Evolutionary conservation across 2,329 filamentous ascomycete species (phyloP), one percentile per base, ranked within the genome.

Genomic region (Nemania serpens): DNA sequence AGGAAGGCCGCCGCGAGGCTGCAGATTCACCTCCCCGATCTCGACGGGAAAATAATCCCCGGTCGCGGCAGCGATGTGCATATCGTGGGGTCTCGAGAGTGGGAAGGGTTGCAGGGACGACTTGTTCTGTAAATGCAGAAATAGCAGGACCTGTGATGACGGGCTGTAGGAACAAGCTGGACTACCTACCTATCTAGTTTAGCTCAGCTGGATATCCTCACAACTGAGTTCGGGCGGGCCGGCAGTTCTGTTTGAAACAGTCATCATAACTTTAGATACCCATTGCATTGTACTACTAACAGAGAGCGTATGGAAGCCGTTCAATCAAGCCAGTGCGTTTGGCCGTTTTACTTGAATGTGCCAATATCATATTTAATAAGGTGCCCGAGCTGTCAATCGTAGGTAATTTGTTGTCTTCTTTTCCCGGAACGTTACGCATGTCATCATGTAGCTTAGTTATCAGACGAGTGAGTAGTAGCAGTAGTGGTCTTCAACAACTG

Each of bases 11-110:
- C 79, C 0, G 83, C 82, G n/a, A 77, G 75, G 62, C 69, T 85
- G 66, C 80, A 80, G 66, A 83, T 86, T 39, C 73, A 77, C 36
- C 72, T 86, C 48, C 81, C 82, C 5, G 80, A 76, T 11, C 58
- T 63, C 3, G 76, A 81, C 39, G 81, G 79, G 50, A 83, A 83
- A 72, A 68, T 74, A 60, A 71, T 79, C 50, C 65, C 73, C 5
- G 78, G 71, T 2, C 62, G 68, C 12, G 74, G 64, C 20, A 68
- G 73, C 17, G 74, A 79, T 13, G 80, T 85, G 50, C 79, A 81
- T 65, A 82, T 86, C 69, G 79, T 82, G 2, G 82, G 82, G 61
- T 81, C 80, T 17, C 73, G 76, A 54, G 82, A 85, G 73, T 86
- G 84, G 84, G 83, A 84, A 66, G 78, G 77, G 13, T 68, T 85